Conservation (phyloP, 1,139 yeast genomes). For the Saccharomyces hybrid region DNA sequence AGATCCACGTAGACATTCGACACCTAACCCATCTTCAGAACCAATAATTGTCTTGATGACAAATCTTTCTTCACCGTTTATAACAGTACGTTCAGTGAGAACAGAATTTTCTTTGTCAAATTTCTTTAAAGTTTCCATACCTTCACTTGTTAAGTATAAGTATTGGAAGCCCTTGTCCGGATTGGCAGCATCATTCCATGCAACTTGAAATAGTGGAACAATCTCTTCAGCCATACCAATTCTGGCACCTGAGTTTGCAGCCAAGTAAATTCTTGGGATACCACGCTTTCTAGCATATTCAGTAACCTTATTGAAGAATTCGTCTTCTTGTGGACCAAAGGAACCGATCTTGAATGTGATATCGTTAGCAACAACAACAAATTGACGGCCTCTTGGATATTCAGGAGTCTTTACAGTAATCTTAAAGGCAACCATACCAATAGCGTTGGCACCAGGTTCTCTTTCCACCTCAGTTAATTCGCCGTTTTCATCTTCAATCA, state of each 20-base stretch:
- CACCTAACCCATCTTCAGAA: slow-evolving; percentile 94
- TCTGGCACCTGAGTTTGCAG: slow-evolving; percentile 98
- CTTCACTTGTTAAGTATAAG: slow-evolving; percentile 71
- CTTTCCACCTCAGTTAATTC: slow-evolving; percentile 81
- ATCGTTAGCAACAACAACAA: slow-evolving; percentile 89
- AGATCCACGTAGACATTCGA: slow-evolving; percentile 94
- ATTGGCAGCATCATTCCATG: slow-evolving; percentile 73
- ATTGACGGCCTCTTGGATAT: slow-evolving; percentile 91
- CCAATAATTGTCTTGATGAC: slow-evolving; percentile 83
- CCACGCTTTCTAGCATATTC: slow-evolving; percentile 85
- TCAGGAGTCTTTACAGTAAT: slow-evolving; percentile 90
- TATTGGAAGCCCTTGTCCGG: slow-evolving; percentile 87
- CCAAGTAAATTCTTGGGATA: slow-evolving; percentile 86
- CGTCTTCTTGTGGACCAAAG: slow-evolving; percentile 96
- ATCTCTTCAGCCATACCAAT: slow-evolving; percentile 96
- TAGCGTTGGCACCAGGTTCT: slow-evolving; percentile 90
- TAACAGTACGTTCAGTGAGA: slow-evolving; percentile 71
- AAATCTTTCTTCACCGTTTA: slow-evolving; percentile 74
- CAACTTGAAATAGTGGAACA: slow-evolving; percentile 79
- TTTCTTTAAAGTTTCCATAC: slow-evolving; percentile 50
- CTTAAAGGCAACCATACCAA: slow-evolving; percentile 98
- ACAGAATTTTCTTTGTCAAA: slow-evolving; percentile 55
- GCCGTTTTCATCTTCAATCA: slow-evolving; percentile 74
- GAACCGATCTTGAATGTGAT: slow-evolving; percentile 97
- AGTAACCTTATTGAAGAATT: slow-evolving; percentile 84